phyloP scores from a whole-genome alignment of 2,329 filamentous ascomycete genomes.

The Penicillium sp. region DNA sequence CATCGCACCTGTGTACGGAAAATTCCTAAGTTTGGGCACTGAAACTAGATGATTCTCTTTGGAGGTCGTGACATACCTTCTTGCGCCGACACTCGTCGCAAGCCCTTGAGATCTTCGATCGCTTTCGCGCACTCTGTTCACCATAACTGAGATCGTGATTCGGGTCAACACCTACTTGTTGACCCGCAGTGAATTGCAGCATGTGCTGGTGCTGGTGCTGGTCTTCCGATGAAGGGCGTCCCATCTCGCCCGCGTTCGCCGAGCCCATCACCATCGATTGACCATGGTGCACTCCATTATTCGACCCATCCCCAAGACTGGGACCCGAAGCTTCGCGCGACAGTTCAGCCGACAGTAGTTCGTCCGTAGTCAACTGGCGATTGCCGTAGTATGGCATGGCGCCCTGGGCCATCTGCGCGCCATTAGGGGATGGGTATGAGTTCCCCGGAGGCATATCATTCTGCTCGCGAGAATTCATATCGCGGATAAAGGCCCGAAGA shows the following conservation, averaged over 20 bases:
- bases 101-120: slow-evolving; percentile 79
- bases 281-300: slow-evolving; percentile 38
- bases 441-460: slow-evolving; percentile 40
- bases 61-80: slow-evolving; percentile 48
- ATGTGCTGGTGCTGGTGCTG: slow-evolving; percentile 39
- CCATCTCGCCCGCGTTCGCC: slow-evolving; percentile 36
- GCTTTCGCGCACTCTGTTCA: slow-evolving; percentile 63
- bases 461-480: slow-evolving; percentile 41
- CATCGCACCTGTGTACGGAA: slow-evolving; percentile 65
- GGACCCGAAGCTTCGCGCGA: slow-evolving; percentile 44
- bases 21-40: no score
- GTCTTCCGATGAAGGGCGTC: slow-evolving; percentile 35
- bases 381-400: slow-evolving; percentile 42
- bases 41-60: no score
- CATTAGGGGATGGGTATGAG: slow-evolving; percentile 43
- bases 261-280: slow-evolving; percentile 39
- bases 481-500: slow-evolving; percentile 11
- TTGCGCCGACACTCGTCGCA: slow-evolving; percentile 86
- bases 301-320: slow-evolving; percentile 38
- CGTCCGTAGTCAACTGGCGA: slow-evolving; percentile 44
- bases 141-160: slow-evolving; percentile 48
- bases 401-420: slow-evolving; percentile 41
- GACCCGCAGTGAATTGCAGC: slow-evolving; percentile 40
- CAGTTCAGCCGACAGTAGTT: slow-evolving; percentile 45
- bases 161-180: slow-evolving; percentile 42